Conservation (phyloP, 2,329 filamentous ascomycete genomes). For the Apiospora koreana region DNA sequence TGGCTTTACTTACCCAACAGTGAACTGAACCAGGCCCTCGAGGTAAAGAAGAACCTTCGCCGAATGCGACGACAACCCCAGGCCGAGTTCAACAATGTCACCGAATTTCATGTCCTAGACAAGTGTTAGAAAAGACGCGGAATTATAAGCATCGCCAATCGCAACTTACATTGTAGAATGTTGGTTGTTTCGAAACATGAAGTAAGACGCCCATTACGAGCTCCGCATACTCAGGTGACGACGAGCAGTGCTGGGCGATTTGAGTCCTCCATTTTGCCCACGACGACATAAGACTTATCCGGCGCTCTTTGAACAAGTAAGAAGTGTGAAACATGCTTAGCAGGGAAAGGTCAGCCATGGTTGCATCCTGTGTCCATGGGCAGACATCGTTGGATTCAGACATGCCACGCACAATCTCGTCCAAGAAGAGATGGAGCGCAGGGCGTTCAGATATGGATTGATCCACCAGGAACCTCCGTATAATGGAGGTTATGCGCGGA, state of each 20-base stretch:
- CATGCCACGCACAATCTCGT: slow-evolving; percentile 23
- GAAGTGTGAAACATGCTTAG: slow-evolving; percentile 28
- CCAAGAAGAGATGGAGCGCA: slow-evolving; percentile 26
- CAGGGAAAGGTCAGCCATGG: slow-evolving; percentile 12
- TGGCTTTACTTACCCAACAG: slow-evolving; percentile 29
- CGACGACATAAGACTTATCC: slow-evolving; percentile 33
- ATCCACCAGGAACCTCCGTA: not conserved
- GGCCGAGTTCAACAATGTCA: slow-evolving; percentile 29
- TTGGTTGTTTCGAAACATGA: slow-evolving; percentile 32
- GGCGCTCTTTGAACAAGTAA: slow-evolving; percentile 29
- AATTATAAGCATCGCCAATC: not conserved
- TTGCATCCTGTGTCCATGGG: not conserved
- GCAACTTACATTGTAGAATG: slow-evolving; percentile 32
- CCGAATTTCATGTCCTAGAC: slow-evolving; percentile 31
- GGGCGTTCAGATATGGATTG: not conserved
- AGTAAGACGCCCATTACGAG: slow-evolving; percentile 29
- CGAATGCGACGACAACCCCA: slow-evolving; percentile 18
- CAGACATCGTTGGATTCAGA: slow-evolving; percentile 13
- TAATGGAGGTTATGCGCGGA: not conserved
- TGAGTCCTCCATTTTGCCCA: slow-evolving; percentile 29
- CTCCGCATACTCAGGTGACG: slow-evolving; percentile 23
- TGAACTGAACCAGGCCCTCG: slow-evolving; percentile 28
- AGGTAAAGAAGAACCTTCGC: slow-evolving; percentile 19
- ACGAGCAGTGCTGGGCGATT: slow-evolving; percentile 22
- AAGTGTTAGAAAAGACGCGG: slow-evolving; percentile 9